Percentiles rank a stretch among this genome's conserved stretches.
These are phyloP conservation scores for Leptographium procerum DNA, from an alignment of 2,329 filamentous ascomycete species.

Conservation along the genomic window DNA sequence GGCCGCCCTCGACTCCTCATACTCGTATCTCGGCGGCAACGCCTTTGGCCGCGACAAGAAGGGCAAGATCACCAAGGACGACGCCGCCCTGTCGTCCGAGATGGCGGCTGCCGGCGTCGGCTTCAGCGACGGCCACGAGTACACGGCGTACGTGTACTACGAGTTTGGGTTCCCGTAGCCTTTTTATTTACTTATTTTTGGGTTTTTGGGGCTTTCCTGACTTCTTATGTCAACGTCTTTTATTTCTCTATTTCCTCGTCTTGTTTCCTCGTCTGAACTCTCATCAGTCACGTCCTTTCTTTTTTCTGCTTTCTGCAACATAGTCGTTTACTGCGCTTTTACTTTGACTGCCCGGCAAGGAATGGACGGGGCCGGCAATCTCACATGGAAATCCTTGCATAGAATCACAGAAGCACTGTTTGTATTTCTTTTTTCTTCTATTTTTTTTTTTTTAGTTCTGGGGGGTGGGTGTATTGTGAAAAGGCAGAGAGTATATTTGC, in stretches of 20 bases:
- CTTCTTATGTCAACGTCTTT: too few species aligned
- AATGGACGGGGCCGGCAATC: too few species aligned
- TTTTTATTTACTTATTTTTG: too few species aligned
- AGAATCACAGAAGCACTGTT: neutral
- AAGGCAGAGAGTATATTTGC: too few species aligned
- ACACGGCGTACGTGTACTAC: slow-evolving; percentile 95
- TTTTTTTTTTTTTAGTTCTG: too few species aligned
- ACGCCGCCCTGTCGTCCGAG: slow-evolving; percentile 65
- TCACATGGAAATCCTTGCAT: neutral
- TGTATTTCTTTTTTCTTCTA: neutral
- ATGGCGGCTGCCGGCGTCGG: slow-evolving; percentile 65
- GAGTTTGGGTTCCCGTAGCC: slow-evolving; percentile 64
- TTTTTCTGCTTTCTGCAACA: neutral
- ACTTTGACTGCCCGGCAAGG: too few species aligned
- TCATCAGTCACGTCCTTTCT: too few species aligned
- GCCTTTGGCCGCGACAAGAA: slow-evolving; percentile 91
- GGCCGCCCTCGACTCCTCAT: slow-evolving; percentile 67
- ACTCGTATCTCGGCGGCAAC: slow-evolving; percentile 88
- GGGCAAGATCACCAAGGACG: slow-evolving; percentile 82
- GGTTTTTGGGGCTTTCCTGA: too few species aligned
- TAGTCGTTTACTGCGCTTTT: too few species aligned
- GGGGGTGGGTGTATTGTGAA: too few species aligned
- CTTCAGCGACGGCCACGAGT: slow-evolving; percentile 65
- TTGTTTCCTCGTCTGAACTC: neutral
- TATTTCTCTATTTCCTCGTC: neutral